phyloP scores from a whole-genome alignment of 441 rosid genomes.

The Adansonia gregorii region DNA sequence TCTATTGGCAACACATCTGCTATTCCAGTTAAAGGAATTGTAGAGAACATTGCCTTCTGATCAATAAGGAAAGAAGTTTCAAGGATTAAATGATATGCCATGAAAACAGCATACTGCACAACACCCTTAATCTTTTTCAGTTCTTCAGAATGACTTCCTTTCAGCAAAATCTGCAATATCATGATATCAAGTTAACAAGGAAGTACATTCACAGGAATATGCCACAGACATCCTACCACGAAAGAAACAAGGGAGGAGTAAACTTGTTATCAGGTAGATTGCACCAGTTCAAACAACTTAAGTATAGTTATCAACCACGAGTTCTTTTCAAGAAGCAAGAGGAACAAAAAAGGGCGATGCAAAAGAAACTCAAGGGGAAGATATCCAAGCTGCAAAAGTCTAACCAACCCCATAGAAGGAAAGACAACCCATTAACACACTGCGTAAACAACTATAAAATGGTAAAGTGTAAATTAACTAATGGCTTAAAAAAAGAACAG shows the following conservation, averaged over 20 bases:
- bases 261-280: not conserved
- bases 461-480: not conserved
- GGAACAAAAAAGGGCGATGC: not conserved
- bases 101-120: conserved; percentile 64
- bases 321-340: conserved; percentile 8
- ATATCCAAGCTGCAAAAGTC: conserved; percentile 1
- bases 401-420: not conserved
- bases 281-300: conserved; percentile 11
- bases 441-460: not conserved
- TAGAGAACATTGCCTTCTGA: conserved; percentile 78
- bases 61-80: conserved; percentile 95
- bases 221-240: not conserved
- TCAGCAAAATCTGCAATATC: conserved; percentile 76
- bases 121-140: conserved; percentile 85
- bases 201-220: not conserved
- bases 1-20: conserved; percentile 34
- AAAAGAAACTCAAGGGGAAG: conserved; percentile 17
- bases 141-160: conserved; percentile 84
- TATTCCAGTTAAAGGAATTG: conserved; percentile 53
- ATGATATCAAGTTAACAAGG: conserved; percentile 11
- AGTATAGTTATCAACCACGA: not conserved
- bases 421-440: too few species aligned
- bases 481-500: not conserved
- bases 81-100: conserved; percentile 84
- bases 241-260: not conserved